Conservation (phyloP, 2,329 filamentous ascomycete genomes). For the Ilyonectria mors-panacis region DNA sequence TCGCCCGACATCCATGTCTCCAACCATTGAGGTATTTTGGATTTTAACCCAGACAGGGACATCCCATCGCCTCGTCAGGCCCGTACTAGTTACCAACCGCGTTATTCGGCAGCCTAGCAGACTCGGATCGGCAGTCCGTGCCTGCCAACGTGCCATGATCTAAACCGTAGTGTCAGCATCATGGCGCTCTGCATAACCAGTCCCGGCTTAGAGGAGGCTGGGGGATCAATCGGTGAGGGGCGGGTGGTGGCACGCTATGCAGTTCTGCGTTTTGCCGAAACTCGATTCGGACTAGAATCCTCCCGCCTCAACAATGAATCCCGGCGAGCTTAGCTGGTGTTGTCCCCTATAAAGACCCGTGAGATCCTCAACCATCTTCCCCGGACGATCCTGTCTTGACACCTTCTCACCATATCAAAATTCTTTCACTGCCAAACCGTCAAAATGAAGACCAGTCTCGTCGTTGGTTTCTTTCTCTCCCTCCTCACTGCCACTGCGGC, state of each 20-base stretch:
- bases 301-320: too few relatives aligned
- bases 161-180: background rate
- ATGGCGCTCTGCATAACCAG: background rate
- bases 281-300: conserved; percentile 3
- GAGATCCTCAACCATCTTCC: background rate
- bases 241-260: background rate
- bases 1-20: background rate
- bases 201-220: background rate
- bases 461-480: conserved; percentile 3
- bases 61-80: background rate
- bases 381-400: background rate
- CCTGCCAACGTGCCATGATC: background rate
- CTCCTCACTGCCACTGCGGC: conserved; percentile 3
- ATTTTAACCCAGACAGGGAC: background rate
- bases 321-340: background rate
- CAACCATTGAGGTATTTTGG: background rate
- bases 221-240: background rate
- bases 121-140: too few relatives aligned
- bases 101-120: background rate
- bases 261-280: background rate
- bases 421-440: background rate
- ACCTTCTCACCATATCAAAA: background rate
- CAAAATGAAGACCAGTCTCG: conserved; percentile 8
- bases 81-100: background rate
- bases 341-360: conserved; percentile 1